Evolutionary conservation across 2,329 filamentous ascomycete species (phyloP).

Genomic region (Aspergillus ustus): DNA sequence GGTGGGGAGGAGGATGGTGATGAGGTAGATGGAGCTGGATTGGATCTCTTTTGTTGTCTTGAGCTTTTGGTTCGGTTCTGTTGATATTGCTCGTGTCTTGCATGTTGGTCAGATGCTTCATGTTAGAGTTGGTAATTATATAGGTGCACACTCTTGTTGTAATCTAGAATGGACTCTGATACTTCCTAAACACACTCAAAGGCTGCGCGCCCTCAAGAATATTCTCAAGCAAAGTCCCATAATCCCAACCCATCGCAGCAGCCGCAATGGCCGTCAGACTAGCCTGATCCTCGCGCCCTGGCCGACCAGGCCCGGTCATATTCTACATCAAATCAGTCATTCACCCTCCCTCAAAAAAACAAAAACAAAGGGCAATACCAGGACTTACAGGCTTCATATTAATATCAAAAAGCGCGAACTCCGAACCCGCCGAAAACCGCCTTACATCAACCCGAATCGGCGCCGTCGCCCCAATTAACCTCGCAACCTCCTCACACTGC

Average conservation of each 20-base stretch:
- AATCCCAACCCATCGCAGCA: constrained; percentile 49
- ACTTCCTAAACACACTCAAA: constrained; percentile 17
- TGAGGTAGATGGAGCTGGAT: too few relatives aligned
- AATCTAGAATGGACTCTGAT: constrained; percentile 18
- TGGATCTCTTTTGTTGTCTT: not conserved
- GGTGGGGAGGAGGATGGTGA: too few relatives aligned
- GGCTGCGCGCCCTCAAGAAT: constrained; percentile 34
- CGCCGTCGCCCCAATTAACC: constrained; percentile 47
- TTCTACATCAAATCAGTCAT: constrained; percentile 36
- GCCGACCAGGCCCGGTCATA: constrained; percentile 54
- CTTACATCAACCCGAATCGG: constrained; percentile 55
- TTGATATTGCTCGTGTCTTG: not conserved
- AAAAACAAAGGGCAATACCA: not conserved
- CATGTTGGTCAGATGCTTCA: not conserved
- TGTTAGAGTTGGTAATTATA: not conserved
- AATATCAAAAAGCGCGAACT: constrained; percentile 56
- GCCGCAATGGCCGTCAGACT: constrained; percentile 54
- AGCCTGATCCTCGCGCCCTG: constrained; percentile 54
- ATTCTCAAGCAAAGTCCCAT: constrained; percentile 41
- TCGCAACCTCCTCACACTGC: constrained; percentile 49
- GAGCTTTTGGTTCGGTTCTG: not conserved
- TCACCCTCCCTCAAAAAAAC: not conserved
- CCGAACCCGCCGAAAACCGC: constrained; percentile 38
- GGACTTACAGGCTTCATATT: constrained; percentile 57
- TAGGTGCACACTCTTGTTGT: not conserved